Conservation (phyloP, 495 filamentous ascomycete species). For the Penicillium canariense region DNA sequence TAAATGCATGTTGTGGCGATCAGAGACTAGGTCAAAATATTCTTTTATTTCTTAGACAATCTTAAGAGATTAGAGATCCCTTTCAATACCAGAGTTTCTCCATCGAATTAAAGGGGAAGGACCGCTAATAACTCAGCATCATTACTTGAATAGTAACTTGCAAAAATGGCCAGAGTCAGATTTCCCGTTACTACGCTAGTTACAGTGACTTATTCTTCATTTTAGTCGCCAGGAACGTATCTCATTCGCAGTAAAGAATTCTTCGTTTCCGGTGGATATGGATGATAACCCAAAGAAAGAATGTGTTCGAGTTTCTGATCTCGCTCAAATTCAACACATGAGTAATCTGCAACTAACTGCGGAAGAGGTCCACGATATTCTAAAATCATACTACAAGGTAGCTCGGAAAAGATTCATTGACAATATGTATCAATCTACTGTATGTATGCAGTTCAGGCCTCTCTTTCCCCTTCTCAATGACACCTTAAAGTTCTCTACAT, state of each 20-base stretch:
- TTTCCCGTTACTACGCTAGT: background rate
- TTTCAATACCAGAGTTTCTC: slow-evolving; percentile 42
- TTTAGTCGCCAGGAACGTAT: too few species aligned
- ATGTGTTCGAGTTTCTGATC: slow-evolving; percentile 21
- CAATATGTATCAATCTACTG: too few species aligned
- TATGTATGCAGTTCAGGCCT: too few species aligned
- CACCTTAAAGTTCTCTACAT: too few species aligned
- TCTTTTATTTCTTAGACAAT: slow-evolving; percentile 40
- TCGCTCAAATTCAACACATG: slow-evolving; percentile 27
- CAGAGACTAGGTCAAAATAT: too few species aligned
- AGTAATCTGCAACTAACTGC: slow-evolving; percentile 47
- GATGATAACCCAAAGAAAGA: too few species aligned
- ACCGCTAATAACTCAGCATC: slow-evolving; percentile 48
- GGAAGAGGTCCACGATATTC: slow-evolving; percentile 55
- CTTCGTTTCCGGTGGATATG: too few species aligned
- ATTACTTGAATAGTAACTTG: slow-evolving; percentile 52
- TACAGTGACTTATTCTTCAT: background rate
- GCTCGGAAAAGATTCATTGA: slow-evolving; percentile 57
- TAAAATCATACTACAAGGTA: slow-evolving; percentile 61
- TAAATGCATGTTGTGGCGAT: slow-evolving; percentile 38
- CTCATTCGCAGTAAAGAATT: slow-evolving; percentile 16
- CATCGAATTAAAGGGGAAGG: slow-evolving; percentile 48
- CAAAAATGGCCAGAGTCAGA: slow-evolving; percentile 36
- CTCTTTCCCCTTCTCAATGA: too few species aligned
- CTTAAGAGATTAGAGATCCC: slow-evolving; percentile 44